These are phyloP conservation scores for Phialophora verrucosa DNA, from an alignment of 2,329 filamentous ascomycete genomes.

Conservation along the genomic window DNA sequence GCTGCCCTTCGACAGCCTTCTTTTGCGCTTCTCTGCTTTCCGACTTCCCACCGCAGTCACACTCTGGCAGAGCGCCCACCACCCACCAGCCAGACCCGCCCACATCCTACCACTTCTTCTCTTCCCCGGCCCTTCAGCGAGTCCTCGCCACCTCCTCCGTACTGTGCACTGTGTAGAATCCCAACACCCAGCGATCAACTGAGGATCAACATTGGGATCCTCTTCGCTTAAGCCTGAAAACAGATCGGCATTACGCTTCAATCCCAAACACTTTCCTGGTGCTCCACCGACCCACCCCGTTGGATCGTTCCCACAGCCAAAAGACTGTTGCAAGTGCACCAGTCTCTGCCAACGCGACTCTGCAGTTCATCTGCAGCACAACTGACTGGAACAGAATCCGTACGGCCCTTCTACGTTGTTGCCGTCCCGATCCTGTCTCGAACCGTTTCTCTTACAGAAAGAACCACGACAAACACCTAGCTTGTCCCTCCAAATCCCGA, in stretches of 20 bases:
- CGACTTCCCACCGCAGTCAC: not conserved
- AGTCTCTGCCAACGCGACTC: not conserved
- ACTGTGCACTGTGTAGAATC: not conserved
- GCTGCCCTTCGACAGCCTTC: slow-evolving; percentile 21
- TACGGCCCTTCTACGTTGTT: not conserved
- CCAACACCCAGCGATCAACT: not conserved
- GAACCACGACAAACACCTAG: not conserved
- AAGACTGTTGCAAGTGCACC: not conserved
- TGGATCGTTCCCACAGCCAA: not conserved
- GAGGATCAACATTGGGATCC: not conserved
- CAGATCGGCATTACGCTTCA: slow-evolving; percentile 18
- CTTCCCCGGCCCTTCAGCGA: not conserved
- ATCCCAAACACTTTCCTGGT: slow-evolving; percentile 15
- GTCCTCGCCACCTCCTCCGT: not conserved
- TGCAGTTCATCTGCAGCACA: not conserved
- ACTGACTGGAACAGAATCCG: not conserved
- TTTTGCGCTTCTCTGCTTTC: slow-evolving; percentile 16
- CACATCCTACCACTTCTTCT: slow-evolving; percentile 3
- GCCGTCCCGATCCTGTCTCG: not conserved
- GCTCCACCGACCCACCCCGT: slow-evolving; percentile 9
- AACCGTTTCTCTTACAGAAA: not conserved
- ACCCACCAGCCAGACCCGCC: not conserved
- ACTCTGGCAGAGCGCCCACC: not conserved
- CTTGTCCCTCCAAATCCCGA: not conserved
- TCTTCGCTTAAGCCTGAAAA: slow-evolving; percentile 2